These are phyloP conservation scores for Phytopythium mirpurense DNA, from an alignment of 352 stramenopile species.

Conservation along the genomic window DNA sequence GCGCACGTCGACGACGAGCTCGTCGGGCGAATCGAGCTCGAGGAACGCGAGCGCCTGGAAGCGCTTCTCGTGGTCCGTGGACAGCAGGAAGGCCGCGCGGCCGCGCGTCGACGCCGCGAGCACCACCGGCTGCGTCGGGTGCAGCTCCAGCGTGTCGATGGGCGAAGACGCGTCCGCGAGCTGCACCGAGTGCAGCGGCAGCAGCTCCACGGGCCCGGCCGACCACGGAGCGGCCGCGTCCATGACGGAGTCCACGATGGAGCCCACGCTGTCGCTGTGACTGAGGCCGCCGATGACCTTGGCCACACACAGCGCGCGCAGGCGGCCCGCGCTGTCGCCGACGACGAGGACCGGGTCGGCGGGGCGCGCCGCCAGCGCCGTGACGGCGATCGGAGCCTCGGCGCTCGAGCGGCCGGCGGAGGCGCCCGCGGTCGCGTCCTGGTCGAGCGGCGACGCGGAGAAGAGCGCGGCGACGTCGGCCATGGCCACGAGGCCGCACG, in stretches of 20 bases:
- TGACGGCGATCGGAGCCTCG: constrained; percentile 28
- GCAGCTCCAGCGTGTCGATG: constrained; percentile 54
- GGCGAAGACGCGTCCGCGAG: constrained; percentile 21
- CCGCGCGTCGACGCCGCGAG: constrained; percentile 49
- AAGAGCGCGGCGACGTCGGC: constrained; percentile 39
- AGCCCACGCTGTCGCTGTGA: background rate
- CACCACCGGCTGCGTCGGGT: constrained; percentile 47
- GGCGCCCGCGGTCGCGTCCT: constrained; percentile 3
- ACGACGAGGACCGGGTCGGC: constrained; percentile 58
- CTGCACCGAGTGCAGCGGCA: constrained; percentile 60
- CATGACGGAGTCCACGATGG: constrained; percentile 1
- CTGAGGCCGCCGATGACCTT: constrained; percentile 36
- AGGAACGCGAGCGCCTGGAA: constrained; percentile 61
- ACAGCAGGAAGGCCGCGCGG: constrained; percentile 45
- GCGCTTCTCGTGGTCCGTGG: constrained; percentile 64
- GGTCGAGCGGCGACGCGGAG: constrained; percentile 5
- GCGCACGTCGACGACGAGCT: constrained; percentile 49
- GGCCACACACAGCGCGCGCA: constrained; percentile 49
- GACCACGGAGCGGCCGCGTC: too few relatives aligned
- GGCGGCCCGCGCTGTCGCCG: constrained; percentile 46
- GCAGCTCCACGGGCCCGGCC: constrained; percentile 34
- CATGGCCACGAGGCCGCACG: constrained; percentile 35
- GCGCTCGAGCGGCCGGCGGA: background rate
- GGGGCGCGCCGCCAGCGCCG: constrained; percentile 33
- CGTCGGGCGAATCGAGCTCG: constrained; percentile 24